Evolutionary conservation across 495 filamentous ascomycete genomes (phyloP), one percentile per base, ranked within the genome.

Genomic region (Penicillium chermesinum): DNA sequence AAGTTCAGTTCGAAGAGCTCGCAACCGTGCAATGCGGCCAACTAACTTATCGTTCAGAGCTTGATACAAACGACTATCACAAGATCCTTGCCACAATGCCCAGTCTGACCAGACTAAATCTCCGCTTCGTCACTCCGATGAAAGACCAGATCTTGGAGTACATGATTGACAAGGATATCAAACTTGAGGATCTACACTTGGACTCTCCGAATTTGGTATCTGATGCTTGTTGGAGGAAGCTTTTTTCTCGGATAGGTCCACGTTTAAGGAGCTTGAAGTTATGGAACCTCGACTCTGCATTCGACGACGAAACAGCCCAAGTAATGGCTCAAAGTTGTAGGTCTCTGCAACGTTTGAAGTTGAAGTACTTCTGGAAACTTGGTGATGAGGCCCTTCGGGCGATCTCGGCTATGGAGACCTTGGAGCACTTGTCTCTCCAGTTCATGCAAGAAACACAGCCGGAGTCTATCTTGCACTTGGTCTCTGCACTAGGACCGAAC

Each of bases 71-170:
- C 43, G 88, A 95, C 53, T 91, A 80, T 55, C 76, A 85, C 36
- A 82, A 82, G 52, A 86, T 96, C 17, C 87, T 96, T 53, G 81
- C 87, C n/a, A 74, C 81, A 1, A 78, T 84, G 43, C 82, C 88
- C 3, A 73, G 66, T 12, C 68, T 94, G 27, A 79, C 78, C 43
- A 75, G 76, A 38, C 67, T 96, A 27, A 83, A 86, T 46, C 71
- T 93, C 37, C 79, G 81, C 33, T 88, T 91, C 58, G 87, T 81
- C n/a, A 83, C 88, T 27, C 88, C 93, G 54, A 83, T 95, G 76
- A 94, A 93, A 62, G 86, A 95, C 56, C 62, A 71, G 10, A 83
- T 88, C 19, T 73, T 95, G 59, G 76, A 91, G 15, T 94, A 88
- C 64, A 79, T 95, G 56, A 69, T 87, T 3, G 82, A 83, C 44